Conservation (phyloP, 2,329 filamentous ascomycete genomes). For the Immersiporthe knoxdaviesiana region DNA sequence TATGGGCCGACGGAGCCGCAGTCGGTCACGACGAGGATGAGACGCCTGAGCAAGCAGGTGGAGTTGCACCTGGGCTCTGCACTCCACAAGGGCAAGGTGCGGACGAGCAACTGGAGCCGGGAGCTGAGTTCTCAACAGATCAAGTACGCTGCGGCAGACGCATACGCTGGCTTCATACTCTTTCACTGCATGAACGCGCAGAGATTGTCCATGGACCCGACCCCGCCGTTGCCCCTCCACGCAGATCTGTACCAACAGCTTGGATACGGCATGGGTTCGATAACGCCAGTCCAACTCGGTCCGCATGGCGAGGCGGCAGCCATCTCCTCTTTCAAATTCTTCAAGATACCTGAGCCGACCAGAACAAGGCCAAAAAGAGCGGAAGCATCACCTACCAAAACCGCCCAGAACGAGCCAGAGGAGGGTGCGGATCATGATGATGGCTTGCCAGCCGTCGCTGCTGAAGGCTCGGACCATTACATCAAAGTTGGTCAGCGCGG, state of each 20-base stretch:
- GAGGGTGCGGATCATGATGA: not conserved
- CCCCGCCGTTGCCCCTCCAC: slow-evolving; percentile 69
- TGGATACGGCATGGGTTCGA: slow-evolving; percentile 41
- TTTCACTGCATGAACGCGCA: slow-evolving; percentile 72
- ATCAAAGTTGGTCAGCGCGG: slow-evolving; percentile 16
- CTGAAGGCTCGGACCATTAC: not conserved
- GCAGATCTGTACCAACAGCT: slow-evolving; percentile 71
- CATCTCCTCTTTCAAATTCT: slow-evolving; percentile 16
- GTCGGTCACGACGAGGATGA: slow-evolving; percentile 52
- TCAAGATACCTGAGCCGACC: not conserved
- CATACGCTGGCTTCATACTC: slow-evolving; percentile 77
- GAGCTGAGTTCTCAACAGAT: slow-evolving; percentile 68
- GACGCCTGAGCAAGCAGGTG: slow-evolving; percentile 70
- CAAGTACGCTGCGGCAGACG: slow-evolving; percentile 77
- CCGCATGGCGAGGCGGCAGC: not conserved
- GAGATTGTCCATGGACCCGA: slow-evolving; percentile 66
- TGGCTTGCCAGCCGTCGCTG: not conserved
- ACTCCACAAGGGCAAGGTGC: slow-evolving; percentile 74
- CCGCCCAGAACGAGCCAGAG: not conserved
- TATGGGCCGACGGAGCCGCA: slow-evolving; percentile 61
- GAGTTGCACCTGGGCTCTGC: slow-evolving; percentile 73
- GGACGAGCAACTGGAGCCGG: slow-evolving; percentile 75
- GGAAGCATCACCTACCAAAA: too few species aligned
- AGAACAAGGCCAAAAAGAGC: not conserved
- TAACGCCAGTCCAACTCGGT: not conserved